Evolutionary conservation across 1,284 basidiomycete species (phyloP), one percentile per base, ranked within the genome.

Genomic region (Cryptococcus depauperatus): DNA sequence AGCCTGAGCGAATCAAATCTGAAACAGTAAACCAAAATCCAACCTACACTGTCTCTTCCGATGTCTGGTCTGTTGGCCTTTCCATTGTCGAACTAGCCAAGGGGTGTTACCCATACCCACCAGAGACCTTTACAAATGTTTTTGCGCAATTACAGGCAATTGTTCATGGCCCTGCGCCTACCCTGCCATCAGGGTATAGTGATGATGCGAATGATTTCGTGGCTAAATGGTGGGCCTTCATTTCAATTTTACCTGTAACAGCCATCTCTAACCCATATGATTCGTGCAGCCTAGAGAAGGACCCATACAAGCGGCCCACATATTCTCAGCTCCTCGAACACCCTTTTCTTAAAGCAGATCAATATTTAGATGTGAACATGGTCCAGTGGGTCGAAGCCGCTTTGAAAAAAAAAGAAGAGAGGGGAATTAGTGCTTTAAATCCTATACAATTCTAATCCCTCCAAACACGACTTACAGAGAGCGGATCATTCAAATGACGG

Each of bases 51-150:
- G 91, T 97, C 37, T 87, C 91, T 2, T 95, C 91, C 3, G 93
- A 98, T 63, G 87, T 98, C 5, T 98, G 93, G 93, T 95, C 91
- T 9, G 80, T 98, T n/a, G 93, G 93, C 3, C 76, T 98, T 28
- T 85, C 86, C 3, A 84, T 97, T 68, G 89, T 97, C 59, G 93
- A 98, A 70, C 83, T 95, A 51, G 85, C 87, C 37, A 72, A 89
- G 57, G 92, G 95, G 18, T 78, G 81, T 55, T 98, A 98, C 70
- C 95, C 93, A 1, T 98, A 96, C 66, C 93, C 93, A 23, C 92
- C 92, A n/a, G 92, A 97, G 72, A 93, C 91, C 3, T 98, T 95
- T 67, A 81, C 83, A 45, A 97, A 97, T 66, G 91, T 97, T 2
- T 95, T 98, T 67, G 86, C 91, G 2, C 91, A 98, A 72, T 75